Base-by-base conservation (phyloP, 192 early-diverging fungal genomes). In the Hyaloraphidium curvatum region DNA sequence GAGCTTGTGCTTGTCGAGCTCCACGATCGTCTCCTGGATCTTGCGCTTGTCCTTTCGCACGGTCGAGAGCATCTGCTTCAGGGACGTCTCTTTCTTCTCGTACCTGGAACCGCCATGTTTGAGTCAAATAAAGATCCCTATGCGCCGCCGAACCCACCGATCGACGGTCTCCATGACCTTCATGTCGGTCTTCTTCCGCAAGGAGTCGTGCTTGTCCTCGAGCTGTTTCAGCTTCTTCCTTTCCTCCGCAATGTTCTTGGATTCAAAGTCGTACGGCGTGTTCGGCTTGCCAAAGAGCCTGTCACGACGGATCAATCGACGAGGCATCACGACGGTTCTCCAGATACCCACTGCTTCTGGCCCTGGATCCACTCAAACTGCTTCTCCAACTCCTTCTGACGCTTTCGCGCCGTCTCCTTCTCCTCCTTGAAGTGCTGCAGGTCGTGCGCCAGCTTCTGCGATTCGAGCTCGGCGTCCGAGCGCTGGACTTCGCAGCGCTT, bases 111-210 rank as follows among this genome's bases (percentile, higher is more conserved):
- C 61, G 40, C 30, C 14, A 9, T 29, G 13, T 56, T 40, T 33
- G 4, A 16, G 11, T 62, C 21, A 59, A 35, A n/a, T 33, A 28
- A 37, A n/a, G 41, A 43, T 21, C 28, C n/a, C 17, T 31, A 55
- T 56, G 30, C 39, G n/a, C 21, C 35, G 27, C 17, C 54, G 26
- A 50, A 60, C 66, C 55, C 67, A 86, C 73, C 76, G 83, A 54
- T 95, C 92, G 59, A 91, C 86, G 64, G 83, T 90, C 40, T 84
- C 84, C 87, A 97, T 86, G n/a, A 92, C 95, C 22, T 84, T 82
- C 4, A 74, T 81, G 56, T 99, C 91, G 30, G 93, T 80, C 43
- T 78, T 87, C 50, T 84, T 82, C 50, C 81, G 77, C 70, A 95
- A 72, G 17, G 67, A 70, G 3, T 87, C 78, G 64, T 86, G 76